These are phyloP conservation scores for Eleusine coracana DNA, from an alignment of 176 grass and related monocot genomes.

Conservation along the genomic window DNA sequence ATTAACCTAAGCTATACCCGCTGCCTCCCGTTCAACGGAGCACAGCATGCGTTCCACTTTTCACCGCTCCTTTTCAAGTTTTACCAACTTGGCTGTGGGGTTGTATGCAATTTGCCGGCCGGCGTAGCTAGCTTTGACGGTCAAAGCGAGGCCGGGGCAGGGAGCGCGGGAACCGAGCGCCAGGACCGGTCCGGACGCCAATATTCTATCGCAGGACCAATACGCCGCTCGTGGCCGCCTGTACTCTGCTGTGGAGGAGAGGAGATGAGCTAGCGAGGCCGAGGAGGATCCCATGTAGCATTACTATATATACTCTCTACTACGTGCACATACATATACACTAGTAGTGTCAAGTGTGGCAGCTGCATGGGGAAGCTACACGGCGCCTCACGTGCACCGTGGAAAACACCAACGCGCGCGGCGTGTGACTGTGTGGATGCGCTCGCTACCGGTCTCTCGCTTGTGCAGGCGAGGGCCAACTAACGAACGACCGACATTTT, in stretches of 20 bases:
- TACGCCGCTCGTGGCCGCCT: conserved; percentile 42
- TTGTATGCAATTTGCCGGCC: too few species aligned
- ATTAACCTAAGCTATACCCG: too few species aligned
- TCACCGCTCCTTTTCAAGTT: conserved; percentile 24
- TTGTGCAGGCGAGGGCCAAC: background rate
- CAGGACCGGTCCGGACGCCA: conserved; percentile 45
- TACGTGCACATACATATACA: background rate
- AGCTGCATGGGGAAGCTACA: conserved; percentile 39
- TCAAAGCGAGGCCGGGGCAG: conserved; percentile 48
- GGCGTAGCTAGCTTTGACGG: conserved; percentile 33
- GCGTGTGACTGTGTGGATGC: background rate
- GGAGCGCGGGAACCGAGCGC: conserved; percentile 49
- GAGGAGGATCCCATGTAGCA: conserved; percentile 50
- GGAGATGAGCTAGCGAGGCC: background rate
- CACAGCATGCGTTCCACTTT: conserved; percentile 32
- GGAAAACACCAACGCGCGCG: conserved; percentile 40
- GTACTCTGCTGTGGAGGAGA: too few species aligned
- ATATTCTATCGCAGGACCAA: conserved; percentile 50
- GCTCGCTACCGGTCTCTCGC: background rate
- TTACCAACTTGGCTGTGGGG: background rate
- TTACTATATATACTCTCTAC: background rate
- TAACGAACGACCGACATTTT: conserved; percentile 37
- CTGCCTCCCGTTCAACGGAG: conserved; percentile 2
- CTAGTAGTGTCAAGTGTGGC: background rate
- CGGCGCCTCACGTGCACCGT: conserved; percentile 59